Conservation (phyloP, 495 filamentous ascomycete species). For the Clavariopsis aquatica region DNA sequence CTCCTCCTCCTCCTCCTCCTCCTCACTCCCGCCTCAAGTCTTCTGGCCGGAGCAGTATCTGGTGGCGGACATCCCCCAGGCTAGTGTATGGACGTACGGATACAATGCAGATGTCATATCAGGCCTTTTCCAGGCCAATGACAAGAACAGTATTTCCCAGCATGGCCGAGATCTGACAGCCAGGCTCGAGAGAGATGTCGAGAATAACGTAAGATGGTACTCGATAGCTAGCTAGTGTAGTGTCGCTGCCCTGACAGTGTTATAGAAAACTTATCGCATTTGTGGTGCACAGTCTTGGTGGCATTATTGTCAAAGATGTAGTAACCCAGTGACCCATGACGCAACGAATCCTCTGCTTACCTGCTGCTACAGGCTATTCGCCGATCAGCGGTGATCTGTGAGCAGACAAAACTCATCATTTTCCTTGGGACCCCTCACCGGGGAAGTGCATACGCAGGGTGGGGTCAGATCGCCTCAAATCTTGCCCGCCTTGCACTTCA, state of each 20-base stretch:
- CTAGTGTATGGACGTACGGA: conserved; percentile 22
- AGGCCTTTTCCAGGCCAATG: conserved; percentile 41
- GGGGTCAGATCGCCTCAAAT: conserved; percentile 42
- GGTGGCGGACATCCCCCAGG: conserved; percentile 3
- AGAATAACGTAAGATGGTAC: conserved; percentile 36
- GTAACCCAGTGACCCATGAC: neutral
- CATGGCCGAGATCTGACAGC: conserved; percentile 42
- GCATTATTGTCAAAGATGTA: conserved; percentile 49
- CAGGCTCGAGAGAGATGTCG: conserved; percentile 38
- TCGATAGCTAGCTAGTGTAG: conserved; percentile 8
- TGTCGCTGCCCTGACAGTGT: neutral
- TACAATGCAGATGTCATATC: conserved; percentile 23
- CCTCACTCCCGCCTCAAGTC: neutral
- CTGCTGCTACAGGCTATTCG: conserved; percentile 25
- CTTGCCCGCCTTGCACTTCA: conserved; percentile 39
- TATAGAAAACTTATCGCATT: conserved; percentile 43
- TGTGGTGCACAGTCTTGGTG: conserved; percentile 49
- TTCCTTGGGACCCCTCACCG: conserved; percentile 51
- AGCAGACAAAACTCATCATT: conserved; percentile 43
- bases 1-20: neutral
- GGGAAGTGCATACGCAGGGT: conserved; percentile 43
- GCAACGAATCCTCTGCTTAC: conserved; percentile 1
- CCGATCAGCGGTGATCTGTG: conserved; percentile 38
- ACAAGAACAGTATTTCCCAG: conserved; percentile 44
- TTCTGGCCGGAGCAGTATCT: conserved; percentile 24